Evolutionary conservation across 2,329 filamentous ascomycete species (phyloP).

Genomic region (Elsinoe batatas): DNA sequence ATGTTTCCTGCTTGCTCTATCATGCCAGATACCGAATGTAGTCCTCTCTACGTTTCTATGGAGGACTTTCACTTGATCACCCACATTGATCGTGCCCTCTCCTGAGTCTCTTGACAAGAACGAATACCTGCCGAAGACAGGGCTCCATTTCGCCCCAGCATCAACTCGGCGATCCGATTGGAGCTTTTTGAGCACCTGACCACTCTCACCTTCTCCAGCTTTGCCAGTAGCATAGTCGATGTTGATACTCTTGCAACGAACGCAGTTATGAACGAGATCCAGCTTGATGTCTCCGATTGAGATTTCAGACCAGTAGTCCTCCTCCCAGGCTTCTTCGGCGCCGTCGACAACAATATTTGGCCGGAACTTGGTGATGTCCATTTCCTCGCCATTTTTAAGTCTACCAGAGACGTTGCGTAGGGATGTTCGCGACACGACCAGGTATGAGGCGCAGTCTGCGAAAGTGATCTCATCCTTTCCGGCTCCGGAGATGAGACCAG

Average conservation of each 20-base stretch:
- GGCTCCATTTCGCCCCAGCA: constrained; percentile 35
- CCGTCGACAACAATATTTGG: constrained; percentile 38
- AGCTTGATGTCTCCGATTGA: constrained; percentile 25
- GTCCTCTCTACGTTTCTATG: constrained; percentile 32
- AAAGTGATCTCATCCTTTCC: constrained; percentile 48
- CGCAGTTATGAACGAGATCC: constrained; percentile 36
- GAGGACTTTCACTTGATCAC: constrained; percentile 34
- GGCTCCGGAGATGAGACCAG: constrained; percentile 3
- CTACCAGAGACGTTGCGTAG: constrained; percentile 52
- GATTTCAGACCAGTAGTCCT: constrained; percentile 36
- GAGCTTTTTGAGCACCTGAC: constrained; percentile 36
- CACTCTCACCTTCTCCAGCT: constrained; percentile 28
- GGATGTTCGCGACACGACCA: constrained; percentile 61
- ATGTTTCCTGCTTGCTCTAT: background rate
- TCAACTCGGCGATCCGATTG: constrained; percentile 38
- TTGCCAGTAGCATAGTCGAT: constrained; percentile 38
- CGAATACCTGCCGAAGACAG: constrained; percentile 40
- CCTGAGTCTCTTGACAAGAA: constrained; percentile 29
- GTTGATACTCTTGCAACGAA: constrained; percentile 37
- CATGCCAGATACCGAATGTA: constrained; percentile 32
- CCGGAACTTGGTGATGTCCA: constrained; percentile 39
- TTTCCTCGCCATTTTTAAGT: constrained; percentile 27
- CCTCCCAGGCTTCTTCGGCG: constrained; percentile 33
- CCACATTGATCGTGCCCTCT: constrained; percentile 28
- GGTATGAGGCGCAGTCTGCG: constrained; percentile 63